Evolutionary conservation across 2,329 filamentous ascomycete species (phyloP).

Genomic region (Aspergillus nomiae): DNA sequence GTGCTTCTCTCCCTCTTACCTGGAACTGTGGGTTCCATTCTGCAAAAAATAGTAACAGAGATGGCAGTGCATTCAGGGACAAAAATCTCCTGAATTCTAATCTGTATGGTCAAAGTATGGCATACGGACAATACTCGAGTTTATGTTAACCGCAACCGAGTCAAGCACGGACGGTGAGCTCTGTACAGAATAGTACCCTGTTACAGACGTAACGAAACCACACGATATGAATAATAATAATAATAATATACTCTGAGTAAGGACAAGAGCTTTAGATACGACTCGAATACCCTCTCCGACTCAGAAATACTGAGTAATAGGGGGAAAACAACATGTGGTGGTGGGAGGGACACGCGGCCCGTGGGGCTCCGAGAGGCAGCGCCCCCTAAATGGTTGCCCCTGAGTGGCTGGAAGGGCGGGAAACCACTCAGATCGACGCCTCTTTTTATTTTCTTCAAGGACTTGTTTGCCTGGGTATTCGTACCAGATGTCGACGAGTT

Average conservation of each 20-base stretch:
- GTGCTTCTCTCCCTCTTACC: background rate
- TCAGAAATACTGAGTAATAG: background rate
- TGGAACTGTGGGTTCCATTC: background rate
- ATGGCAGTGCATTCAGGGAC: background rate
- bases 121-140: background rate
- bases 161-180: background rate
- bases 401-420: conserved; percentile 23
- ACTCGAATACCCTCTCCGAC: background rate
- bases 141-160: background rate
- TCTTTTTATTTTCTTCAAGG: background rate
- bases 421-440: conserved; percentile 20
- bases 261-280: background rate
- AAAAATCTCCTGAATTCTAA: background rate
- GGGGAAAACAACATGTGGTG: conserved; percentile 10
- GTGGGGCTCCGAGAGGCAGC: conserved; percentile 19
- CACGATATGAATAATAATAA: background rate
- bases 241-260: background rate
- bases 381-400: conserved; percentile 4
- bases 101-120: background rate
- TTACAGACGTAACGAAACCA: background rate
- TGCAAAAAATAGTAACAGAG: background rate
- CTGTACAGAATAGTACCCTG: background rate
- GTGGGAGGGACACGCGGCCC: conserved; percentile 26
- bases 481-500: background rate
- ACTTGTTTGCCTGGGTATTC: background rate